Evolutionary conservation across 495 filamentous ascomycete genomes (phyloP).

Genomic region (Cercophora scortea): DNA sequence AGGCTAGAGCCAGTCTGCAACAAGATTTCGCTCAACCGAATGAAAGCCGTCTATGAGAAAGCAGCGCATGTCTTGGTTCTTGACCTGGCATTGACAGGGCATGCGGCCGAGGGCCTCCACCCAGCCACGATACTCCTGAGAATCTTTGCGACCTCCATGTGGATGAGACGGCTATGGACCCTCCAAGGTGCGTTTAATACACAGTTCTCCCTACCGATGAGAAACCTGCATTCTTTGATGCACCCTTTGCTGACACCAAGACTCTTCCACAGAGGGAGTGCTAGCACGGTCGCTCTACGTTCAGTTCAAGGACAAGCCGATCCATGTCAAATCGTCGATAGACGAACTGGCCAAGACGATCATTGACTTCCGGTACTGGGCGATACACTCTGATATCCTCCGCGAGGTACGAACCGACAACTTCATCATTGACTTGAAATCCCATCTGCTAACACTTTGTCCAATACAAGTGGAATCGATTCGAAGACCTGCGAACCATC

Average conservation of each 20-base stretch:
- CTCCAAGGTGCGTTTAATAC: conserved; percentile 8
- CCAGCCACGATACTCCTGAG: conserved; percentile 6
- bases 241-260: background rate
- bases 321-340: conserved; percentile 4
- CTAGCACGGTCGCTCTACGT: conserved; percentile 16
- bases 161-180: conserved; percentile 23
- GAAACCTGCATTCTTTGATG: background rate
- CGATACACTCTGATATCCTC: background rate
- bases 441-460: too few species aligned
- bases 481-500: conserved; percentile 6
- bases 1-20: conserved; percentile 7
- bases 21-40: conserved; percentile 14
- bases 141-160: conserved; percentile 16
- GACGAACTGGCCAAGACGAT: background rate
- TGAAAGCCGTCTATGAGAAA: conserved; percentile 14
- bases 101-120: background rate
- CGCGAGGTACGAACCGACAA: background rate
- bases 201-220: background rate
- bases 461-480: background rate
- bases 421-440: too few species aligned
- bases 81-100: conserved; percentile 10
- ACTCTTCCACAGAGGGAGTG: conserved; percentile 12
- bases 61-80: conserved; percentile 23
- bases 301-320: conserved; percentile 17
- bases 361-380: conserved; percentile 1